phyloP scores from a whole-genome alignment of 78 protist genomes.

The Dictyostelium discoideum region DNA sequence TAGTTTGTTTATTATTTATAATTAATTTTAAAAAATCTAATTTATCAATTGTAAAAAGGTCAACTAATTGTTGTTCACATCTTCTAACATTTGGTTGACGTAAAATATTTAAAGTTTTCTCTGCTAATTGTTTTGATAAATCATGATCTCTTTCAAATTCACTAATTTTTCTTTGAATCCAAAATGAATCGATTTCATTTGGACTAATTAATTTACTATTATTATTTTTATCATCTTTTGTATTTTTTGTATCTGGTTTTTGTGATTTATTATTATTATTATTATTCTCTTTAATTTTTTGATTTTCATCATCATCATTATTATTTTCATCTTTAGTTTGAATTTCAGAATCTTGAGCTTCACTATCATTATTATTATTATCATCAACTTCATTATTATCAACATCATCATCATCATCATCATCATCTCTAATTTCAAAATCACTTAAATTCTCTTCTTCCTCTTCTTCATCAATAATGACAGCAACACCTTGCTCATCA shows the following conservation, averaged over 20 bases:
- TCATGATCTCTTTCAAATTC: slow-evolving; percentile 77
- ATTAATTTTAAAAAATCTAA: slow-evolving; percentile 90
- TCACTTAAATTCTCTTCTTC: slow-evolving; percentile 42
- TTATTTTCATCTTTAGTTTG: slow-evolving; percentile 16
- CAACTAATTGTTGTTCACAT: slow-evolving; percentile 91
- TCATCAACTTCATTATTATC: slow-evolving; percentile 36
- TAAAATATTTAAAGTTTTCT: slow-evolving; percentile 68
- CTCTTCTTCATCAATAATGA: slow-evolving; percentile 88
- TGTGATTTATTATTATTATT: not conserved
- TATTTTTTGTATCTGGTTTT: not conserved
- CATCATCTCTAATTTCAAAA: slow-evolving; percentile 34
- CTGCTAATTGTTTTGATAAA: slow-evolving; percentile 67
- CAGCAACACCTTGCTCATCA: slow-evolving; percentile 88
- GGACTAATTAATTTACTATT: slow-evolving; percentile 16
- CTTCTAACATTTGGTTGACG: slow-evolving; percentile 34
- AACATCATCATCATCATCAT: slow-evolving; percentile 43
- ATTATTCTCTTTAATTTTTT: not conserved
- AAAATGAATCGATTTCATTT: slow-evolving; percentile 83
- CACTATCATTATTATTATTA: slow-evolving; percentile 6
- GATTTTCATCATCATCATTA: not conserved
- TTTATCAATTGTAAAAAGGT: slow-evolving; percentile 87
- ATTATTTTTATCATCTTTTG: not conserved
- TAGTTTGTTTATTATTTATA: slow-evolving; percentile 57
- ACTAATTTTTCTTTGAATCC: slow-evolving; percentile 89
- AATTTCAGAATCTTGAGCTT: slow-evolving; percentile 14